These are phyloP conservation scores for Berberis thunbergii DNA, from an alignment of 164 flowering plant genomes.

Conservation along the genomic window DNA sequence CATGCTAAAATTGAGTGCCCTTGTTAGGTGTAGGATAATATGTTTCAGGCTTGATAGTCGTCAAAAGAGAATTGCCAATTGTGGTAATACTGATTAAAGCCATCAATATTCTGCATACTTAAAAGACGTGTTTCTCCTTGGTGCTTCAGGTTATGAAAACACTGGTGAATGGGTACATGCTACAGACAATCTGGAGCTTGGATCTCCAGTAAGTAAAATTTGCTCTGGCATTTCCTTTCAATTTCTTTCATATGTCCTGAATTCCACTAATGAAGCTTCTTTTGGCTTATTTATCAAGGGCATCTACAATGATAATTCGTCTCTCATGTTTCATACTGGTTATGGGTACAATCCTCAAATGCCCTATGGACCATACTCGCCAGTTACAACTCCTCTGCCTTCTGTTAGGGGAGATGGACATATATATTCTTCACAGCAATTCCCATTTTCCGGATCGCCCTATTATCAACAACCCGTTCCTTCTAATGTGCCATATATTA, in stretches of 20 bases:
- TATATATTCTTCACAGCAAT: conserved; percentile 41
- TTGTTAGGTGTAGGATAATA: no score
- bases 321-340: conserved; percentile 66
- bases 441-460: conserved; percentile 50
- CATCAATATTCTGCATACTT: no score
- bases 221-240: neutral
- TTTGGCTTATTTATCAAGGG: conserved; percentile 29
- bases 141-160: conserved; percentile 3
- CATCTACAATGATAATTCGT: conserved; percentile 72
- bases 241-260: neutral
- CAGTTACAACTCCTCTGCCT: conserved; percentile 72
- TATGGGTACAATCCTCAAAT: conserved; percentile 78
- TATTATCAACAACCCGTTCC: conserved; percentile 67
- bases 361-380: conserved; percentile 92
- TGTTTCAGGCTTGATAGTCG: no score
- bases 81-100: no score
- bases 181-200: conserved; percentile 8
- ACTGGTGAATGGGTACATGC: conserved; percentile 9
- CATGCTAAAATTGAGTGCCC: no score
- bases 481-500: conserved; percentile 50
- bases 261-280: neutral
- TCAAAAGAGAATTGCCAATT: no score
- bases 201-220: conserved; percentile 36
- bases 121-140: neutral
- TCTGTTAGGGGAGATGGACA: conserved; percentile 50